These are phyloP conservation scores for Rhizopus delemar DNA, from an alignment of 371 early-diverging fungal genomes.

Conservation along the genomic window DNA sequence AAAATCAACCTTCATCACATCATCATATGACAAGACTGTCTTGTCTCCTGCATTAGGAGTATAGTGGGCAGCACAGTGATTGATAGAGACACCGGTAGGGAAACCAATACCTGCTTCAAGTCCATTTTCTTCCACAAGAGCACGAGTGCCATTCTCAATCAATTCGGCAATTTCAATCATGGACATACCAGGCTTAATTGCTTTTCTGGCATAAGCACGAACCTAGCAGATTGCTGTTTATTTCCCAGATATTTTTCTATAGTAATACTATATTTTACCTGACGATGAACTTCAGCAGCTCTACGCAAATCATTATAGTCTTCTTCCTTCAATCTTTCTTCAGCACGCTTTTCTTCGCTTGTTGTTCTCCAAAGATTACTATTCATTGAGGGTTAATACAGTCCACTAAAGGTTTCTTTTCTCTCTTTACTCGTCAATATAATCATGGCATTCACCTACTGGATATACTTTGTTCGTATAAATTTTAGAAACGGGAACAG, in stretches of 20 bases:
- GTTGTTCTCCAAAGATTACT: conserved; percentile 80
- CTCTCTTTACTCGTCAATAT: conserved; percentile 67
- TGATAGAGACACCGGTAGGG: conserved; percentile 98
- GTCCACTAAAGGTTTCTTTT: neutral
- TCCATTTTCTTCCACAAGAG: conserved; percentile 89
- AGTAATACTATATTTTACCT: conserved; percentile 34
- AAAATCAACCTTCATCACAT: conserved; percentile 99
- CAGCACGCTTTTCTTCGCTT: conserved; percentile 76
- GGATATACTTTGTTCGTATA: conserved; percentile 71
- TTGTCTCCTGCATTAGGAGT: conserved; percentile 98
- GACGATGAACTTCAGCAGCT: conserved; percentile 93
- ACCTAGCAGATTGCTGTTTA: conserved; percentile 38
- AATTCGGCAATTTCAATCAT: conserved; percentile 92
- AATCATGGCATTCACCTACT: conserved; percentile 72
- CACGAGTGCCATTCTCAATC: conserved; percentile 96
- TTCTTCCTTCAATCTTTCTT: conserved; percentile 63
- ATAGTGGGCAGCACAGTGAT: conserved; percentile 99
- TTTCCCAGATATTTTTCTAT: neutral
- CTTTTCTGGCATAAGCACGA: conserved; percentile 80
- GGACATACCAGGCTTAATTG: conserved; percentile 95
- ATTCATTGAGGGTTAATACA: conserved; percentile 1
- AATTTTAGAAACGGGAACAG: conserved; percentile 78
- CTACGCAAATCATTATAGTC: conserved; percentile 83
- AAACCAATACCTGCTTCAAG: conserved; percentile 95
- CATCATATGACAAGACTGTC: conserved; percentile 87